phyloP scores from a whole-genome alignment of 441 rosid species.

The Manihot esculenta region DNA sequence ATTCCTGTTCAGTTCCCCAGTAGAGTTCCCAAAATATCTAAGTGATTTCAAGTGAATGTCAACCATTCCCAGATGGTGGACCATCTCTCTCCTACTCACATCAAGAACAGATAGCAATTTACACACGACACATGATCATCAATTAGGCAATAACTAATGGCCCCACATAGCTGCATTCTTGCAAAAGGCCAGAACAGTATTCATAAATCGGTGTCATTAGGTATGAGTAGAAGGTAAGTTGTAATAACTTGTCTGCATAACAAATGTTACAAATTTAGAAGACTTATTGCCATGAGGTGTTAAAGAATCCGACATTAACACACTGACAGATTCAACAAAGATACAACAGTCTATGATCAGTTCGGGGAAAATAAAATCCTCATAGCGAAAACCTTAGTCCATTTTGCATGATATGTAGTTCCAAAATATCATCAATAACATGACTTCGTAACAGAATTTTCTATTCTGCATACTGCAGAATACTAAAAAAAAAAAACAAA shows the following conservation, averaged over 20 bases:
- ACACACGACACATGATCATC: conserved; percentile 15
- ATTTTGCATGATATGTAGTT: not conserved
- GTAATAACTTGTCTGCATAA: not conserved
- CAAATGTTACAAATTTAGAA: not conserved
- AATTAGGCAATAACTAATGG: conserved; percentile 7
- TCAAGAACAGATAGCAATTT: too few relatives aligned
- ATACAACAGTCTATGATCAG: not conserved
- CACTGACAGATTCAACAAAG: conserved; percentile 10
- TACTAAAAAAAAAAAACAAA: not conserved
- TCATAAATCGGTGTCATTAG: conserved; percentile 10
- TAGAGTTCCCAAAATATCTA: conserved; percentile 3
- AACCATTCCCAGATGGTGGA: too few relatives aligned
- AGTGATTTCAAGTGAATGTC: conserved; percentile 8
- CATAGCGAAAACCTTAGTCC: not conserved
- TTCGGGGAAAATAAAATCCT: not conserved
- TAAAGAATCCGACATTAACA: conserved; percentile 12
- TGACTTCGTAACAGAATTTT: not conserved
- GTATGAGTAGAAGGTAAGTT: not conserved
- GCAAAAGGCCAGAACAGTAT: conserved; percentile 11
- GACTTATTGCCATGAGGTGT: not conserved
- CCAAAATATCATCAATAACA: not conserved
- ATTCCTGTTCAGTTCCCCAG: conserved; percentile 1
- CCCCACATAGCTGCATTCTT: not conserved
- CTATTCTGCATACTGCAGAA: not conserved
- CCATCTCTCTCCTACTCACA: too few relatives aligned